These are phyloP conservation scores for Pythium pyrilobum DNA, from an alignment of 352 stramenopile species.

Conservation along the genomic window DNA sequence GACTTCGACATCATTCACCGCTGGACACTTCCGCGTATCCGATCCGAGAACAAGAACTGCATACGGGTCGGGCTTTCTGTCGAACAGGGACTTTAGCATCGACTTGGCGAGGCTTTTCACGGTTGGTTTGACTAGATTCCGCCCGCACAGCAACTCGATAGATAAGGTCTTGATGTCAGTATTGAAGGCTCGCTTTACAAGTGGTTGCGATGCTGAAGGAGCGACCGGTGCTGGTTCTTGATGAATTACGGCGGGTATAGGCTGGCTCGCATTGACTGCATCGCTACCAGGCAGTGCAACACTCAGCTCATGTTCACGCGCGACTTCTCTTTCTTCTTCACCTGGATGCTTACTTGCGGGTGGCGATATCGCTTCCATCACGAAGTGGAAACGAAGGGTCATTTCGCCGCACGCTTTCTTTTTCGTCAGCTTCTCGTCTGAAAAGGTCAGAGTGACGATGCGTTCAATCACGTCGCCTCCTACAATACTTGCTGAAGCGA, in stretches of 20 bases:
- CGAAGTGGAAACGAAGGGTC: slow-evolving; percentile 31
- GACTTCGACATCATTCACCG: slow-evolving; percentile 34
- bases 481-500: not conserved
- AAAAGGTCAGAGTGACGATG: slow-evolving; percentile 14
- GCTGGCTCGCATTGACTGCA: too few relatives aligned
- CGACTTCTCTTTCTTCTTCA: not conserved
- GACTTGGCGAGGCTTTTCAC: slow-evolving; percentile 17
- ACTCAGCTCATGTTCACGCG: not conserved
- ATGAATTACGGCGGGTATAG: too few relatives aligned
- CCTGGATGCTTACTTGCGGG: too few relatives aligned
- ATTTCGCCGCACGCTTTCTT: slow-evolving; percentile 30
- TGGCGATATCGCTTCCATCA: not conserved
- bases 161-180: slow-evolving; percentile 32
- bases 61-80: slow-evolving; percentile 42
- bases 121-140: slow-evolving; percentile 24
- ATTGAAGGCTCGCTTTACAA: not conserved
- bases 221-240: not conserved
- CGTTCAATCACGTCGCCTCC: slow-evolving; percentile 7
- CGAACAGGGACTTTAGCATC: slow-evolving; percentile 35
- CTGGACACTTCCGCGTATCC: slow-evolving; percentile 23
- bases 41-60: slow-evolving; percentile 28
- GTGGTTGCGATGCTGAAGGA: not conserved
- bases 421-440: slow-evolving; percentile 35
- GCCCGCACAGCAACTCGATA: slow-evolving; percentile 28
- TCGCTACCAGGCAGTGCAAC: not conserved